Conservation (phyloP, 345 rosid genomes). For the Eucalyptus pauciflora region DNA sequence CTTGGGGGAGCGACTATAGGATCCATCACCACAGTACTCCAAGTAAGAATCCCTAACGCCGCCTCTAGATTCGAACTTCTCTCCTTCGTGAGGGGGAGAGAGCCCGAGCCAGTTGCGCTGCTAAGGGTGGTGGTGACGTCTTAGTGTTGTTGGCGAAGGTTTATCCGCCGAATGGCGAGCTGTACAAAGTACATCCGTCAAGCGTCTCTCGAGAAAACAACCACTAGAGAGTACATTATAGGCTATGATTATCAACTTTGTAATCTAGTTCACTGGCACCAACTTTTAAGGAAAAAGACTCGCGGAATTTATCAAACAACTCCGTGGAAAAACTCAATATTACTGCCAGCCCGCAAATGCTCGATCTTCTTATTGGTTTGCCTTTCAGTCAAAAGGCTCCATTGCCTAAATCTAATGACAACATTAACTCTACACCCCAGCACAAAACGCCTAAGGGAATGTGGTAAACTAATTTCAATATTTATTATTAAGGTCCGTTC, state of each 20-base stretch:
- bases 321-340: background rate
- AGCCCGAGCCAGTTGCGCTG: too few species aligned
- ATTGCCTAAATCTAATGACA: background rate
- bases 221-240: background rate
- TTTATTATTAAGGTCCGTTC: accelerated
- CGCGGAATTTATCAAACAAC: background rate
- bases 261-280: background rate
- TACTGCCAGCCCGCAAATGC: background rate
- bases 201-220: background rate
- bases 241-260: background rate
- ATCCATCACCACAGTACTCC: too few species aligned
- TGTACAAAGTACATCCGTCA: too few species aligned
- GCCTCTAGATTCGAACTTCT: too few species aligned
- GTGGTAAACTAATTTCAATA: background rate
- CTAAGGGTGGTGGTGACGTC: too few species aligned
- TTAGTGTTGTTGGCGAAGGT: too few species aligned
- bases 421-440: background rate
- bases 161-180: too few species aligned
- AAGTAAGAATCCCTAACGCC: too few species aligned
- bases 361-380: background rate
- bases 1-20: too few species aligned
- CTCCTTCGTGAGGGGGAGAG: too few species aligned
- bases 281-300: background rate
- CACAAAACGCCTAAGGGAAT: background rate
- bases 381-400: background rate